Base-by-base conservation (phyloP, 2,329 filamentous ascomycete species). In the Arthrobotrys musiformis region DNA sequence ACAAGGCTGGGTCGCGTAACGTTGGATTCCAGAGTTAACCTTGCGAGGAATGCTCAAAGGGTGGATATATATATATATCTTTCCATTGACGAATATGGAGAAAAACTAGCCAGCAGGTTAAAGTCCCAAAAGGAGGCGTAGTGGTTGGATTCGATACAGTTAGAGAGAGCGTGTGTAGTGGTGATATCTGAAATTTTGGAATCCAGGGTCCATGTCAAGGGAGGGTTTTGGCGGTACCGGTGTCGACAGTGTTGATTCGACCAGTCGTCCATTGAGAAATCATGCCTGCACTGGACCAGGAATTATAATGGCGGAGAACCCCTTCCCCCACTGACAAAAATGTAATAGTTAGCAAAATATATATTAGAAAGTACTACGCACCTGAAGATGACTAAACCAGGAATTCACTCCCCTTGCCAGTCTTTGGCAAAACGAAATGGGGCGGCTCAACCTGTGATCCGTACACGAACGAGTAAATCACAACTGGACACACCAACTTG, bases 1-100 rank as follows among this genome's bases (percentile, higher is more conserved):
- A 58, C 19, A 58, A 37, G 17, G 60, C 26, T 15, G 17, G 26
- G 58, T 72, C 46, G 68, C 68, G n/a, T n/a, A n/a, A n/a, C n/a
- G 68, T 72, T 72, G 68, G 68, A 64, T 64, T 72, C 68, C 35
- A 58, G 48, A n/a, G 37, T 48, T 72, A 35, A 58, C 17, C 33
- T 64, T 33, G 26, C 28, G 28, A 50, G 24, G 46, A 52, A 40
- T 37, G 58, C 68, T 44, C 46, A 56, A 61, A 64, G n/a, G 13
- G 58, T n/a, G 24, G 58, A 64, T 56, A 63, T 35, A 26, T 40
- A 37, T 52, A n/a, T n/a, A n/a, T n/a, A n/a, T n/a, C n/a, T n/a
- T n/a, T n/a, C n/a, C n/a, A n/a, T 58, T 56, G 58, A 72, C 48
- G 8, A 63, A 72, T 58, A 56, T 58, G 44, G 58, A 63, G 19